Percentiles rank a stretch among this genome's conserved stretches.
These are phyloP conservation scores for Claviceps quebecensis DNA, from an alignment of 2,329 filamentous ascomycete species.

Conservation along the genomic window DNA sequence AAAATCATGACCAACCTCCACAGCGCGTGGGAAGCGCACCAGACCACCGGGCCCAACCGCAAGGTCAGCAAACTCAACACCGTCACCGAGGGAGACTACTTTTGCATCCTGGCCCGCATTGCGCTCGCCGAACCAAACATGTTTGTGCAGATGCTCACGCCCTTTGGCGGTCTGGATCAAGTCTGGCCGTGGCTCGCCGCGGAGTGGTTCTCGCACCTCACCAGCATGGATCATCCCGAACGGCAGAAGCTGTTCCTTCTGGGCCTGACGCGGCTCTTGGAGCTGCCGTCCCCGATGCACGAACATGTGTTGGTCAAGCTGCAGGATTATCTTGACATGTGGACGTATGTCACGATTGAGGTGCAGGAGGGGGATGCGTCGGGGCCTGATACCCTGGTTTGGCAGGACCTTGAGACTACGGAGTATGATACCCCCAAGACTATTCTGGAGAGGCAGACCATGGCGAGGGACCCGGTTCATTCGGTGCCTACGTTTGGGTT, in stretches of 20 bases:
- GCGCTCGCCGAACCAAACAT: conserved; percentile 56
- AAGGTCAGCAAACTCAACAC: conserved; percentile 56
- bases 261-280: conserved; percentile 56
- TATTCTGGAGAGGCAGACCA: conserved; percentile 37
- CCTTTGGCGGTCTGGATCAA: conserved; percentile 31
- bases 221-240: conserved; percentile 50
- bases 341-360: conserved; percentile 56
- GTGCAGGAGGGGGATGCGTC: conserved; percentile 46
- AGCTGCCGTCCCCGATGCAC: conserved; percentile 43
- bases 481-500: conserved; percentile 50
- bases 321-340: conserved; percentile 62
- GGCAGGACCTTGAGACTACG: conserved; percentile 24
- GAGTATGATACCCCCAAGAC: conserved; percentile 45
- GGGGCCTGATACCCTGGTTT: conserved; percentile 37
- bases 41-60: conserved; percentile 68
- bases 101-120: conserved; percentile 68
- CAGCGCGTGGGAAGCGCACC: conserved; percentile 57
- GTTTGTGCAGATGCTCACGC: conserved; percentile 45
- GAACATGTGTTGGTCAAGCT: conserved; percentile 45
- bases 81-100: conserved; percentile 72
- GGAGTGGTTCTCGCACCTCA: conserved; percentile 57
- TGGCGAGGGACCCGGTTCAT: conserved; percentile 51
- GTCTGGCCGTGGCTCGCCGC: conserved; percentile 45
- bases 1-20: conserved; percentile 53
- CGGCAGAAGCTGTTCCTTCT: conserved; percentile 60